Base-by-base conservation (phyloP, 805 yeast species). In the Metschnikowia kofuensis region DNA sequence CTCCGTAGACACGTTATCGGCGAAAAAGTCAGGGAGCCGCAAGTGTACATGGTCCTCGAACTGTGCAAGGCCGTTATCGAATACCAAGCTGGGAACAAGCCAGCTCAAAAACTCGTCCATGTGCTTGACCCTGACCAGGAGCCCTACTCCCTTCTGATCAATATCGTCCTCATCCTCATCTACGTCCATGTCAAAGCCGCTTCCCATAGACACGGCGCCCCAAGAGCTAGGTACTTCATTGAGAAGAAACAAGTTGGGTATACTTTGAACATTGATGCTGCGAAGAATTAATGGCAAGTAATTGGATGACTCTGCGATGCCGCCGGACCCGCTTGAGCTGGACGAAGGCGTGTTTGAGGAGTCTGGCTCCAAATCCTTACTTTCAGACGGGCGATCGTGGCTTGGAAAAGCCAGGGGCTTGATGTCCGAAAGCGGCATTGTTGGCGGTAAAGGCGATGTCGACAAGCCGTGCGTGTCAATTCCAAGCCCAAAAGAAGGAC, bases 241-340 rank as follows among this genome's bases (percentile, higher is more conserved):
- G 11, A 67, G 51, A 37, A 77, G 65, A 52, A 82, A 82, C 12
- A 62, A 57, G 13, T 73, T 69, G 0, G 95, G 92, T 10, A 87
- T 80, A 0, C 87, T 77, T 39, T 76, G 70, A 0, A 84, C 70
- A 15, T 88, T 84, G 50, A 85, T 78, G 38, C 83, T 79, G 50
- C 91, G 68, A 28, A 87, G 64, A 10, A 87, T 71, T 64, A 87
- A 80, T 1, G 90, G 91, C 32, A 86, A 63, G 65, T 84, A 83
- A 54, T 84, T 85, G 6, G 87, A 67, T 0, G 76, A 66, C 45
- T 72, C 76, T 2, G 67, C 54, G n/a, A 43, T 16, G 12, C 38
- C 45, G 29, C 38, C 40, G 28, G 48, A 36, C 6, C 45, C 2
- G 37, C 51, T 44, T 14, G 45, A 39, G 14, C 32, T 40, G 26